Conservation (phyloP, 768 basidiomycete genomes). For the Russula emetica region DNA sequence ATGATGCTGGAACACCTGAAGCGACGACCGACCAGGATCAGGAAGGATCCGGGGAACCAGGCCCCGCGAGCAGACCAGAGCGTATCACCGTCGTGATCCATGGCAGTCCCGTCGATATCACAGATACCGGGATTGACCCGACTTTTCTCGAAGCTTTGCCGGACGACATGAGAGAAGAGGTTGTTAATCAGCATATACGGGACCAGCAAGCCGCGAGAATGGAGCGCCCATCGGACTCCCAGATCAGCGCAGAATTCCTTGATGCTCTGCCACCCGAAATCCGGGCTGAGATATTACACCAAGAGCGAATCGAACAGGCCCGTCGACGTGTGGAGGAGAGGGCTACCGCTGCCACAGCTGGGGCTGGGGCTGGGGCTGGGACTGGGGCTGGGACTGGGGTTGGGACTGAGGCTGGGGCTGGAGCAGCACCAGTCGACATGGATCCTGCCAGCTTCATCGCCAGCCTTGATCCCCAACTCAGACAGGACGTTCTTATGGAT, state of each 20-base stretch:
- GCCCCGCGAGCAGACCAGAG: slow-evolving; percentile 42
- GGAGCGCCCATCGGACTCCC: slow-evolving; percentile 73
- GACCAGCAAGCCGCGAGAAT: slow-evolving; percentile 79
- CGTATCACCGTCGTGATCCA: slow-evolving; percentile 88
- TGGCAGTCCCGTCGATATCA: slow-evolving; percentile 92
- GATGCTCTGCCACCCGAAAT: slow-evolving; percentile 95
- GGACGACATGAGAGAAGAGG: slow-evolving; percentile 98
- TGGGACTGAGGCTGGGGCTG: slow-evolving; percentile 38
- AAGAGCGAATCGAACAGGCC: slow-evolving; percentile 81
- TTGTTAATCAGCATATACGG: slow-evolving; percentile 93
- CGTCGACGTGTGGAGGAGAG: slow-evolving; percentile 46
- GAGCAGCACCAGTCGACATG: slow-evolving; percentile 46
- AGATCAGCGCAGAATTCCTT: slow-evolving; percentile 92
- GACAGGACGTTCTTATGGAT: slow-evolving; percentile 87
- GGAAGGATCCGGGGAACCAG: slow-evolving; percentile 29
- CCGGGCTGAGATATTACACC: slow-evolving; percentile 93
- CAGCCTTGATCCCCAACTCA: slow-evolving; percentile 81
- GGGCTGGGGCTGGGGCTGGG: slow-evolving; percentile 34
- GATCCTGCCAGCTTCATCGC: slow-evolving; percentile 91
- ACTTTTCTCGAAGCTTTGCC: slow-evolving; percentile 97
- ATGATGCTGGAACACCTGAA: slow-evolving; percentile 18
- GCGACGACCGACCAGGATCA: slow-evolving; percentile 25
- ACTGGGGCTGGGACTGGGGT: slow-evolving; percentile 36
- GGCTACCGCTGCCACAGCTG: slow-evolving; percentile 36
- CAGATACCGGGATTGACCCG: slow-evolving; percentile 96